Percentiles rank a stretch among this genome's conserved stretches.
These are phyloP conservation scores for Elaphomyces granulatus DNA, from an alignment of 495 filamentous ascomycete genomes.

Conservation along the genomic window DNA sequence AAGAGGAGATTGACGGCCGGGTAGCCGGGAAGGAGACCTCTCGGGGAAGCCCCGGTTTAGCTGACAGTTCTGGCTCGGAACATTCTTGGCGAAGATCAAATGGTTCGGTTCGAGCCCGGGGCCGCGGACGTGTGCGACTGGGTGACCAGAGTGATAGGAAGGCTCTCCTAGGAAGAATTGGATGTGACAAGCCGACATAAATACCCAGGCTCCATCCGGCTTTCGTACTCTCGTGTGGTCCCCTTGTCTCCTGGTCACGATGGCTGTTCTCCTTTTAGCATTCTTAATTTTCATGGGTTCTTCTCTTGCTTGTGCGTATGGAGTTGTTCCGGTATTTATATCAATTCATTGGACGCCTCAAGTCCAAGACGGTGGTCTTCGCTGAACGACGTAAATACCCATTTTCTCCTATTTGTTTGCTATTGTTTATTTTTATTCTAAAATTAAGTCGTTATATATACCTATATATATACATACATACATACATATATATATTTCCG, in stretches of 20 bases:
- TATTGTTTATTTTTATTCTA: too few relatives aligned
- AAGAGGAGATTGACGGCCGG: constrained; percentile 22
- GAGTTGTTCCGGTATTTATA: neutral
- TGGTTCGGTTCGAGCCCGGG: constrained; percentile 19
- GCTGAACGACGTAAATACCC: neutral
- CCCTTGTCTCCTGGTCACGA: neutral
- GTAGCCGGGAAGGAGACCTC: constrained; percentile 13
- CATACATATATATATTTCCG: too few relatives aligned
- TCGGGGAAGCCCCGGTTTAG: constrained; percentile 11
- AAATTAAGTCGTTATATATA: too few relatives aligned
- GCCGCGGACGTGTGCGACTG: constrained; percentile 38
- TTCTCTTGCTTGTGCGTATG: neutral
- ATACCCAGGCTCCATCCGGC: too few relatives aligned
- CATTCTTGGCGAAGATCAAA: constrained; percentile 27
- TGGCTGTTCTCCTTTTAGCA: neutral
- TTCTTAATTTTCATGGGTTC: neutral
- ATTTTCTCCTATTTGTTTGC: too few relatives aligned
- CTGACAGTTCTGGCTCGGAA: constrained; percentile 27
- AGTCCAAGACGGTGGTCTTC: neutral
- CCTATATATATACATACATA: too few relatives aligned
- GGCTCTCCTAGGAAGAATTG: constrained; percentile 57
- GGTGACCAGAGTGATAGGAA: constrained; percentile 58
- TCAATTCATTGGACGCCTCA: neutral
- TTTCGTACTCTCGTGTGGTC: neutral
- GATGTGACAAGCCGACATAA: constrained; percentile 48